These are phyloP conservation scores for Elsinoe ampelina DNA, from an alignment of 2,329 filamentous ascomycete species.

Conservation along the genomic window DNA sequence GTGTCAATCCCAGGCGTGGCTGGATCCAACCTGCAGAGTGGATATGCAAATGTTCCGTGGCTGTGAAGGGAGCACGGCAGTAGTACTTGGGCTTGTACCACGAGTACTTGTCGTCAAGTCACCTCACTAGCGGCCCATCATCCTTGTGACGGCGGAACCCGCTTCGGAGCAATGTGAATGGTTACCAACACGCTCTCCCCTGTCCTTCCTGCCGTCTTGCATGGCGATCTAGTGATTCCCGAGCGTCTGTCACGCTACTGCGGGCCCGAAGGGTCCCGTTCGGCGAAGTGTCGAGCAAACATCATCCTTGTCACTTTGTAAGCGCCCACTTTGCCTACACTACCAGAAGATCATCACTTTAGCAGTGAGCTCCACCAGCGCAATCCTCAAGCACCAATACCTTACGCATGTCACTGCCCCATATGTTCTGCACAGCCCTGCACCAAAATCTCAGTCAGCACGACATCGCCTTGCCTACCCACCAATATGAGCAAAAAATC, in stretches of 20 bases:
- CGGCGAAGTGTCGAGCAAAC: neutral
- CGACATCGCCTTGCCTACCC: too few relatives aligned
- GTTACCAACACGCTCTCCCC: neutral
- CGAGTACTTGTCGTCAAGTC: neutral
- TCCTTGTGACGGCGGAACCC: neutral
- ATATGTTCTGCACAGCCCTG: too few relatives aligned
- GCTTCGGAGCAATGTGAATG: neutral
- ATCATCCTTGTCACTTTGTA: neutral
- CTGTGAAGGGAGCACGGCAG: neutral
- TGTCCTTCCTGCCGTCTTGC: conserved; percentile 4
- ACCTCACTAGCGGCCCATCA: neutral
- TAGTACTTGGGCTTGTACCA: neutral
- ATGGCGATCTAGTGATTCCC: neutral
- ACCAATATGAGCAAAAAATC: too few relatives aligned
- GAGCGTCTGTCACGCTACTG: neutral
- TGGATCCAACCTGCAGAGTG: neutral
- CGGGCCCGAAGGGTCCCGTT: neutral
- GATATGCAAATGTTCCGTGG: conserved; percentile 8
- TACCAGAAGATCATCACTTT: too few relatives aligned
- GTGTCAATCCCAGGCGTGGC: neutral
- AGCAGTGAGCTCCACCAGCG: too few relatives aligned
- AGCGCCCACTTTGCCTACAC: neutral
- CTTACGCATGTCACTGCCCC: too few relatives aligned
- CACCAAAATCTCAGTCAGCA: too few relatives aligned
- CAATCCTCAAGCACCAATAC: too few relatives aligned